A percentile compares a stretch with the other conserved stretches of the same genome.
Conservation (phyloP, 2,329 filamentous ascomycete genomes). For the Botrytis sinoallii region DNA sequence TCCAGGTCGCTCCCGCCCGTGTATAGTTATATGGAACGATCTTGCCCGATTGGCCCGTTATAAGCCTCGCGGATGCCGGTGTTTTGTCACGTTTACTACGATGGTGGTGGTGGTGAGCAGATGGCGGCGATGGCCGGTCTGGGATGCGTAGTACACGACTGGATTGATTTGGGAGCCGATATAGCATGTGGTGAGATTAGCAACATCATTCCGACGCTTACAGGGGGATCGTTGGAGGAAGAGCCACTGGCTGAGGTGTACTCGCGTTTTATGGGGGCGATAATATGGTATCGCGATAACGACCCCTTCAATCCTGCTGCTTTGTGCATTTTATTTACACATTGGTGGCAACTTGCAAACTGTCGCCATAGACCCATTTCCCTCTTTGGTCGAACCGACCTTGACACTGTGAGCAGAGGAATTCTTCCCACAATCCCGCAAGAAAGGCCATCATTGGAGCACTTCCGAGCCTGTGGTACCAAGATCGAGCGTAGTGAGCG, state of each 20-base stretch:
- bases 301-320: not conserved
- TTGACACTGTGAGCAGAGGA: not conserved
- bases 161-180: constrained; percentile 9
- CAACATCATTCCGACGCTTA: constrained; percentile 2
- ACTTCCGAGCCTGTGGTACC: constrained; percentile 6
- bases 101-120: not conserved
- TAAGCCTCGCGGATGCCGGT: constrained; percentile 6
- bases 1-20: not conserved
- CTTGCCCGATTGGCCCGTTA: constrained; percentile 1
- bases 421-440: not conserved
- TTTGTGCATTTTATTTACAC: not conserved
- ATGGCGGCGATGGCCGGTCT: constrained; percentile 5
- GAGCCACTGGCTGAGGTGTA: not conserved
- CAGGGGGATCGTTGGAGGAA: constrained; percentile 5
- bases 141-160: not conserved
- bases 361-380: constrained; percentile 7
- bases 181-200: not conserved
- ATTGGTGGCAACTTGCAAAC: constrained; percentile 11
- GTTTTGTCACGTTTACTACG: constrained; percentile 5
- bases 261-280: not conserved
- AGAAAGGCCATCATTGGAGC: not conserved
- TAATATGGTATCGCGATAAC: constrained; percentile 15
- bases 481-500: not conserved
- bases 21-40: not conserved
- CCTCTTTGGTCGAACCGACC: not conserved